Evolutionary conservation across 148 eudicot genomes (phyloP), one percentile per base, ranked within the genome.

Genomic region (Fallopia convolvulus): DNA sequence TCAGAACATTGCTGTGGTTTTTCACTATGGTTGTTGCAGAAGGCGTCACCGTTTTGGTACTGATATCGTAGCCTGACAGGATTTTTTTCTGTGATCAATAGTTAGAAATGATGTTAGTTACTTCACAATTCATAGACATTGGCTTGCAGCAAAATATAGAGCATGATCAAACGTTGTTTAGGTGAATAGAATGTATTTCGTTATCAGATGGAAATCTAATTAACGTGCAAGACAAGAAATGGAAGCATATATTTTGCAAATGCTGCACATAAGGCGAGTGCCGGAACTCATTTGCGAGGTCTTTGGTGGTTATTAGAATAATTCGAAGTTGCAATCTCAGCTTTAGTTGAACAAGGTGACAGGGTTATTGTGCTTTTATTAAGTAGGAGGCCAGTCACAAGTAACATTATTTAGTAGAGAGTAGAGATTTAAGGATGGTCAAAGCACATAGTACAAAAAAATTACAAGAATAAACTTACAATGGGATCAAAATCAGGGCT

Each of bases 401-500:
- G 42, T 66, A 11, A 15, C 20, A 70, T 15, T 9, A 36, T 10
- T 36, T 0, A 70, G 46, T 36, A 70, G 47, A 36, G 47, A 70
- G 26, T 70, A 39, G 32, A 12, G 23, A 72, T 72, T 46, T 26
- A 52, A 21, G 32, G 53, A 52, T 74, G 17, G 21, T 10, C 17
- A 14, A 18, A 12, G 49, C 21, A 77, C 30, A 50, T 11, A 7
- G 21, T 50, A 17, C 44, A 21, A 23, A 75, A 20, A 41, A 6
- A 10, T 1, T 15, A 12, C 44, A 52, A 58, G 8, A 49, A 40
- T 47, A 6, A 75, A 81, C 93, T 90, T 83, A 94, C 97, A 77
- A 90, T 80, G 41, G 90, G 93, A 83, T 94, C 97, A 61, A 94
- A 94, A 74, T 90, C 95, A 70, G 97, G 91, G 81, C 85, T 89